These are phyloP conservation scores for Verticillium klebahnii DNA, from an alignment of 2,329 filamentous ascomycete species.

Conservation along the genomic window DNA sequence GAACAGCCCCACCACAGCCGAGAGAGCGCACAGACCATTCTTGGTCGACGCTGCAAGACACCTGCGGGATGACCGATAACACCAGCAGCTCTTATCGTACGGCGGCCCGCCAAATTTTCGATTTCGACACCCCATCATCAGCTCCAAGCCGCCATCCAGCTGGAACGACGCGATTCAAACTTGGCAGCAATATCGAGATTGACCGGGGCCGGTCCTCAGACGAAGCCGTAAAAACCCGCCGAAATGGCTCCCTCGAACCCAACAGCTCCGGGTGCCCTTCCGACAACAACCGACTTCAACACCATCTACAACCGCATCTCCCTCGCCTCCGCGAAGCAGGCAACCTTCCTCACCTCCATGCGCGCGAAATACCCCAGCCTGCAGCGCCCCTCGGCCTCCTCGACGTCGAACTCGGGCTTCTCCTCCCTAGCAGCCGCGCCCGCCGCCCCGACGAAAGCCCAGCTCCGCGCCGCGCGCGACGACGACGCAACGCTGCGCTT, in stretches of 20 bases:
- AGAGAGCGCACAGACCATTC: not conserved
- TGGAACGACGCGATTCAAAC: not conserved
- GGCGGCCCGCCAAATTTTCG: not conserved
- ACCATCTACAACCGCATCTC: slow-evolving; percentile 37
- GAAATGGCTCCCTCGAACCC: slow-evolving; percentile 4
- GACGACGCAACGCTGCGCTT: slow-evolving; percentile 10
- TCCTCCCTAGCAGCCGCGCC: slow-evolving; percentile 10
- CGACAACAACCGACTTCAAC: slow-evolving; percentile 31
- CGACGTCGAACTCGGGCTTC: slow-evolving; percentile 7
- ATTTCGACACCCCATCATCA: not conserved
- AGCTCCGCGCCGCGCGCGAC: not conserved
- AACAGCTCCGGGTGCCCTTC: slow-evolving; percentile 10
- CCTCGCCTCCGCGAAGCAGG: slow-evolving; percentile 30
- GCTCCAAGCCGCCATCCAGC: not conserved
- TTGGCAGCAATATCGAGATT: not conserved
- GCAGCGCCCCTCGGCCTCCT: slow-evolving; percentile 7
- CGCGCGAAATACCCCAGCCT: slow-evolving; percentile 11
- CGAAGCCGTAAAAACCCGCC: not conserved
- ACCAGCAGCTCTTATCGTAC: not conserved
- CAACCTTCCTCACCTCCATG: slow-evolving; percentile 24
- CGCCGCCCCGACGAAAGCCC: not conserved
- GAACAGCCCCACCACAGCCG: no score
- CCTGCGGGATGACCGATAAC: not conserved
- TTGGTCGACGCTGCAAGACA: not conserved
- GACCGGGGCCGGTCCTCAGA: not conserved